These are phyloP conservation scores for Aegilops longissima DNA, from an alignment of 176 grass and related monocot species.

Conservation along the genomic window DNA sequence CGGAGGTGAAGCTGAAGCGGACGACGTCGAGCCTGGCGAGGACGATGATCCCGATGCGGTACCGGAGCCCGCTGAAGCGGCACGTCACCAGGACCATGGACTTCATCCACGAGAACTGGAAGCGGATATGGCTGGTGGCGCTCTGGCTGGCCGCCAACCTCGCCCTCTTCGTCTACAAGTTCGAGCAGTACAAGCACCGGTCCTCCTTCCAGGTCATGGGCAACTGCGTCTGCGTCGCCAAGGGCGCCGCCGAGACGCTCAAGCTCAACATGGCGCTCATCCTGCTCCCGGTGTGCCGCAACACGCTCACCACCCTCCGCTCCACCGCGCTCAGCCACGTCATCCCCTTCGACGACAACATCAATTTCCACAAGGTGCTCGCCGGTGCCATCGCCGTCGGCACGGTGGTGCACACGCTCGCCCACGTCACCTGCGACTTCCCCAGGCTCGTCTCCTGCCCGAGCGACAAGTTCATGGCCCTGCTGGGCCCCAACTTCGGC, in stretches of 20 bases:
- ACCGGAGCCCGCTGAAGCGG: constrained; percentile 62
- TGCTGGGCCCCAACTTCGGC: constrained; percentile 65
- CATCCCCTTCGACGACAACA: constrained; percentile 95
- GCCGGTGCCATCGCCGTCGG: constrained; percentile 60
- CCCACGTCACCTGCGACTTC: constrained; percentile 92
- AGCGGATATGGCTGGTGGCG: constrained; percentile 81
- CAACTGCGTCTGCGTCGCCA: constrained; percentile 86
- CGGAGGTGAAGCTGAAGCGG: constrained; percentile 60
- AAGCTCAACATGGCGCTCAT: constrained; percentile 99
- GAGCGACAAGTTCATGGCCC: constrained; percentile 56
- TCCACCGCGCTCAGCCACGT: constrained; percentile 59
- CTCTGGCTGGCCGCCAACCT: constrained; percentile 69
- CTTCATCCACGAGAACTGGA: constrained; percentile 95
- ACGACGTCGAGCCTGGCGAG: constrained; percentile 71
- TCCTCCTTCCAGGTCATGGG: constrained; percentile 92
- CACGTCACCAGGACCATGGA: constrained; percentile 59
- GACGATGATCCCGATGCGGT: constrained; percentile 80
- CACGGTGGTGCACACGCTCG: constrained; percentile 64
- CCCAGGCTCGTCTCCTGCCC: constrained; percentile 74
- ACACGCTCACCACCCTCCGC: constrained; percentile 85
- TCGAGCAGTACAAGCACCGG: constrained; percentile 75
- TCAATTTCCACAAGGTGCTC: constrained; percentile 98
- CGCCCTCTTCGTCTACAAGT: constrained; percentile 71
- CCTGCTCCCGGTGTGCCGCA: constrained; percentile 90
- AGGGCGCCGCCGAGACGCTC: constrained; percentile 89